Percentiles rank a stretch among this genome's conserved stretches.
Conservation (phyloP, 2,329 filamentous ascomycete species). For the Chalaropsis thielavioides region DNA sequence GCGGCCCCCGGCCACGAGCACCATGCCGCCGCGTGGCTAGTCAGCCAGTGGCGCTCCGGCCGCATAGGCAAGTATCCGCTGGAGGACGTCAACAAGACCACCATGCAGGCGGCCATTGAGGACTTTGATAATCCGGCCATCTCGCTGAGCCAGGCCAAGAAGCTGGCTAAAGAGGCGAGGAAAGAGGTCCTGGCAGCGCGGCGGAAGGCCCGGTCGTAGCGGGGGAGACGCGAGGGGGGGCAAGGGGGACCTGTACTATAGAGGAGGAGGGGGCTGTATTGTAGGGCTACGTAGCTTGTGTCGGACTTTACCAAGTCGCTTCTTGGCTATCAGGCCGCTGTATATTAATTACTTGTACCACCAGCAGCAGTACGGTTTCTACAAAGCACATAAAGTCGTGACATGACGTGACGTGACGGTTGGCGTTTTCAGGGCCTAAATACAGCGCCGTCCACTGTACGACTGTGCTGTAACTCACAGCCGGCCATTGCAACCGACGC, state of each 20-base stretch:
- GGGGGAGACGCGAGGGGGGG: not conserved
- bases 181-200: conserved; percentile 25
- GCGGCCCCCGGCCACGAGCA: conserved; percentile 58
- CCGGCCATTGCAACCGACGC: no score
- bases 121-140: conserved; percentile 33
- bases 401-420: no score
- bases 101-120: conserved; percentile 36
- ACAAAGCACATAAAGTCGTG: no score
- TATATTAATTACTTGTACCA: not conserved
- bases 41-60: conserved; percentile 71
- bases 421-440: no score
- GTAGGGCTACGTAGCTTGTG: no score
- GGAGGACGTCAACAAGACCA: conserved; percentile 55
- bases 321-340: not conserved
- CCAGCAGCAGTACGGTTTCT: not conserved
- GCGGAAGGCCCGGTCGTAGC: conserved; percentile 14
- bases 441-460: no score
- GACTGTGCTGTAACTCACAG: no score
- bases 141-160: conserved; percentile 56
- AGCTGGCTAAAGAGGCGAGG: conserved; percentile 46
- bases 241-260: no score
- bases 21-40: conserved; percentile 61
- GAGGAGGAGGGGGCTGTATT: no score
- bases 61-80: conserved; percentile 62
- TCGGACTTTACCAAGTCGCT: not conserved